These are phyloP conservation scores for Magnaporthiopsis rhizophila DNA, from an alignment of 2,329 filamentous ascomycete genomes.

Conservation along the genomic window DNA sequence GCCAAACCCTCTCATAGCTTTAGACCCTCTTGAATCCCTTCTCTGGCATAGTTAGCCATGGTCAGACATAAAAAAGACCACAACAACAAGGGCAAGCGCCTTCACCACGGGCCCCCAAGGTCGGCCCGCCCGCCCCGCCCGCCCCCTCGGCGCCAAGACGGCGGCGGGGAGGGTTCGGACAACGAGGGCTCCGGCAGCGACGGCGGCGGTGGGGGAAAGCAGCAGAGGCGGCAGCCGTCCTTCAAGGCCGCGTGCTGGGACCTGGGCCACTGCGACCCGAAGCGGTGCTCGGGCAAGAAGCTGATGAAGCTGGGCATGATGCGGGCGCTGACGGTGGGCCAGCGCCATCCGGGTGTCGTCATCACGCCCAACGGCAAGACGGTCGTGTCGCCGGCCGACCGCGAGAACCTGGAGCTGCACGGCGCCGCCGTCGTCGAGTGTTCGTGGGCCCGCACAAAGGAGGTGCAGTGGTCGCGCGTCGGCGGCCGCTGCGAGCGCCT, in stretches of 20 bases:
- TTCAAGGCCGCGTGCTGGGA: slow-evolving; percentile 99
- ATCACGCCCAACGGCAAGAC: slow-evolving; percentile 91
- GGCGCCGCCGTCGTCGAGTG: slow-evolving; percentile 96
- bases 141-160: slow-evolving; percentile 6
- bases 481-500: slow-evolving; percentile 88
- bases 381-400: slow-evolving; percentile 75
- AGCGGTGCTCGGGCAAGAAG: slow-evolving; percentile 90
- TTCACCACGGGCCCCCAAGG: slow-evolving; percentile 45
- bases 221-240: slow-evolving; percentile 22
- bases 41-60: slow-evolving; percentile 43
- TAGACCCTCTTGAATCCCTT: not conserved
- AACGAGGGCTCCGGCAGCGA: slow-evolving; percentile 23
- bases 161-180: slow-evolving; percentile 21
- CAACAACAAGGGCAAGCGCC: slow-evolving; percentile 65
- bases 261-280: slow-evolving; percentile 93
- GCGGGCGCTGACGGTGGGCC: slow-evolving; percentile 84
- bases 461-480: slow-evolving; percentile 85
- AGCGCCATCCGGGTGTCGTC: slow-evolving; percentile 86
- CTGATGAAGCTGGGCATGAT: slow-evolving; percentile 89
- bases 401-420: slow-evolving; percentile 72
- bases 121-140: slow-evolving; percentile 39
- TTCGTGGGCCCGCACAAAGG: slow-evolving; percentile 86
- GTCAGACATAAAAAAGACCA: slow-evolving; percentile 95
- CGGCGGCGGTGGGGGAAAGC: slow-evolving; percentile 7
- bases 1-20: not conserved